phyloP scores from a whole-genome alignment of 1,284 basidiomycete genomes.

The Apiotrichum gracile region DNA sequence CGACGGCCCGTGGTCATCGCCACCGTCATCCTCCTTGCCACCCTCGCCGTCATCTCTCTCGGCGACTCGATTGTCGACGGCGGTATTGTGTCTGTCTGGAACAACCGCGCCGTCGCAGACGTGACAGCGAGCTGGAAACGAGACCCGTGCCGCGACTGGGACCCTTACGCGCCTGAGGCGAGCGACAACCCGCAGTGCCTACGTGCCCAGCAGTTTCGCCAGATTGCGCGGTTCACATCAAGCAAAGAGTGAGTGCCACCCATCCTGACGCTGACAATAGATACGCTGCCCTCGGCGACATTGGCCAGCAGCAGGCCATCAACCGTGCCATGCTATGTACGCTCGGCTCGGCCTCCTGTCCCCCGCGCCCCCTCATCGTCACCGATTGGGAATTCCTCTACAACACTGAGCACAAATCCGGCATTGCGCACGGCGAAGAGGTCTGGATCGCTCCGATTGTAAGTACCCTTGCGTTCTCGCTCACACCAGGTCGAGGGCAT shows the following conservation, averaged over 20 bases:
- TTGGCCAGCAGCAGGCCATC: constrained; percentile 10
- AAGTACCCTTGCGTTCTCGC: not conserved
- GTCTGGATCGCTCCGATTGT: constrained; percentile 30
- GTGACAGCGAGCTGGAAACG: no score
- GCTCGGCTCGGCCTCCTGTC: constrained; percentile 22
- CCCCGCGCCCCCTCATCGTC: constrained; percentile 29
- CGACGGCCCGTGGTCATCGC: no score
- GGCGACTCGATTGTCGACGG: no score
- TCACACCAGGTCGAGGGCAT: not conserved
- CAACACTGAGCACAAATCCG: constrained; percentile 11
- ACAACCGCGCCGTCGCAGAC: no score
- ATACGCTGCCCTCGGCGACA: constrained; percentile 9
- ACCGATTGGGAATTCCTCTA: constrained; percentile 30
- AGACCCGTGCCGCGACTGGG: constrained; percentile 15
- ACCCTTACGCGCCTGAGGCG: constrained; percentile 13
- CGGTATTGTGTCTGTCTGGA: no score
- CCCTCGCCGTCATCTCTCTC: no score
- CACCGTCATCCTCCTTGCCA: no score
- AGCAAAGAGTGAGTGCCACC: not conserved
- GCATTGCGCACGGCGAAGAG: constrained; percentile 21
- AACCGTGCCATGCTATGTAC: constrained; percentile 23
- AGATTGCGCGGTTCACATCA: constrained; percentile 20
- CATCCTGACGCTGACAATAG: not conserved
- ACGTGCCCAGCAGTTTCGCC: constrained; percentile 32
- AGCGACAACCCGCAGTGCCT: constrained; percentile 25